Evolutionary conservation across 441 rosid species (phyloP), one percentile per base, ranked within the genome.

Genomic region (Jatropha multifida): DNA sequence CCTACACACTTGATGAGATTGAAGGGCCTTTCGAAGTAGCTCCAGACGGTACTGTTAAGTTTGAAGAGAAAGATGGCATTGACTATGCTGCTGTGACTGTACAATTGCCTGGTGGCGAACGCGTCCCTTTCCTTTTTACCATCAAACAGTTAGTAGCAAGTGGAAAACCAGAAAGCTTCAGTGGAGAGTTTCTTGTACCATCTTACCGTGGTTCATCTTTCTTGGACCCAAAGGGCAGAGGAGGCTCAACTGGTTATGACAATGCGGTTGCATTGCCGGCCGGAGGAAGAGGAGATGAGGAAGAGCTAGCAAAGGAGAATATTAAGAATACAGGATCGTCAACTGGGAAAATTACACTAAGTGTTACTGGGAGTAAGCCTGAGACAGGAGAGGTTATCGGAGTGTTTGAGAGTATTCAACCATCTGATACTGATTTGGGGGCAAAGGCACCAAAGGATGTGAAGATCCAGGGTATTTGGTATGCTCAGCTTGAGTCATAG

Each of bases 161-260:
- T 3, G 98, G 98, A 44, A 94, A 90, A 72, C 96, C 97, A 2
- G 93, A 94, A 7, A 83, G 81, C 83, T 89, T 94, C 62, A 17
- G 90, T 0, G 98, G 96, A 65, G 86, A 87, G 48, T 94, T 86
- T 74, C 83, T 90, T 4, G 97, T 94, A 15, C 98, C 97, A 37
- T 89, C 96, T 1, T 94, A 94, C 88, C 88, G 97, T 17, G 97
- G 96, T 4, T 83, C 96, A 0, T 92, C 97, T 4, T 92, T 94
- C 83, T 86, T 92, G 87, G 97, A 94, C 85, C 98, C 97, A 1
- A 92, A 94, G 87, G 98, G 98, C 9, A 81, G 98, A 67, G 98
- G 97, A 78, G 98, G 97, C 0, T 94, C 98, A 4, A 86, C 90
- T 3, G 93, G 98, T 10, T 94, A 94, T 40, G 97, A 94, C 40